phyloP scores from a whole-genome alignment of 345 rosid species.

The Brassica carinata region DNA sequence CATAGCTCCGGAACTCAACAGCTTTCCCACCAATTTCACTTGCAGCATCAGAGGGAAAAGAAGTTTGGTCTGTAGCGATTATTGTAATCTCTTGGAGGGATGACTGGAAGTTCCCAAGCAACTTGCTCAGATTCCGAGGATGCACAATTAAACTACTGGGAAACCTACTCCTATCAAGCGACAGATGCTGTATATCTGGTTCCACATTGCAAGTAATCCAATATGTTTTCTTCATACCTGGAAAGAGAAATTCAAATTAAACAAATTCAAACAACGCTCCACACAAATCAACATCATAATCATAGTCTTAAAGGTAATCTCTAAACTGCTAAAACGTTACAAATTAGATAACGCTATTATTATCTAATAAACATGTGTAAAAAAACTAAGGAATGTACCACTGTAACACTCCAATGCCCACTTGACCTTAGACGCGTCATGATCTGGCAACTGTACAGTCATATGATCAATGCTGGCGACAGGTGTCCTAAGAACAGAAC shows the following conservation, averaged over 20 bases:
- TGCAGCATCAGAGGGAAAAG: slow-evolving; percentile 69
- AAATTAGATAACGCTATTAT: not conserved
- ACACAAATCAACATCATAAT: not conserved
- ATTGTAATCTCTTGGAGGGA: slow-evolving; percentile 95
- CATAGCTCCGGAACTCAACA: slow-evolving; percentile 88
- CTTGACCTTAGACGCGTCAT: slow-evolving; percentile 77
- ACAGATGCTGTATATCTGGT: slow-evolving; percentile 79
- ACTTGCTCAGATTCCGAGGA: slow-evolving; percentile 81
- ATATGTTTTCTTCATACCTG: slow-evolving; percentile 81
- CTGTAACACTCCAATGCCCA: slow-evolving; percentile 75
- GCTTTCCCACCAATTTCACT: slow-evolving; percentile 88
- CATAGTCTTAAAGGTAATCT: not conserved
- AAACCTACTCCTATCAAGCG: slow-evolving; percentile 79
- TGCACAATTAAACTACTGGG: slow-evolving; percentile 73
- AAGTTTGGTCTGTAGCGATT: slow-evolving; percentile 73
- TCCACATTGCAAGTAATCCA: slow-evolving; percentile 93
- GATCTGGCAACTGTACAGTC: slow-evolving; percentile 64
- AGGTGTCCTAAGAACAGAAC: slow-evolving; percentile 83
- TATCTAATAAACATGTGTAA: not conserved
- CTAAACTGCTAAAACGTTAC: not conserved
- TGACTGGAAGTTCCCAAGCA: slow-evolving; percentile 89
- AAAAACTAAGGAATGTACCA: slow-evolving; percentile 44
- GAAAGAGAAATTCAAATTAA: not conserved
- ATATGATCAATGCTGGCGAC: slow-evolving; percentile 64
- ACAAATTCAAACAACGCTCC: slow-evolving; percentile 6